Evolutionary conservation across 164 flowering plant genomes (phyloP).

Genomic region (Umbellularia californica): DNA sequence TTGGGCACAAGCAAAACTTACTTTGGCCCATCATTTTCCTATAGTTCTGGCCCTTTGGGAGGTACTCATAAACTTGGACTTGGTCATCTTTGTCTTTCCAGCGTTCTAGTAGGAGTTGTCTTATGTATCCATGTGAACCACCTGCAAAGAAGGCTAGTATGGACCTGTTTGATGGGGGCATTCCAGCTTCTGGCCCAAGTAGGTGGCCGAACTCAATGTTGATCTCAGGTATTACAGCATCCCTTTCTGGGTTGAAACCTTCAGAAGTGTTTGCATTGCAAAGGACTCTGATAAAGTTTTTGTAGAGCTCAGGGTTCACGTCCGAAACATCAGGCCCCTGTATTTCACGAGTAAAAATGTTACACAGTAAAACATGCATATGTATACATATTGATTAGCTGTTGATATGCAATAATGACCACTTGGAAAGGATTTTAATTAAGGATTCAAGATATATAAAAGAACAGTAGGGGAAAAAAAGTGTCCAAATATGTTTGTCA

Average conservation of each 20-base stretch:
- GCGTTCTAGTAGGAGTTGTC: neutral
- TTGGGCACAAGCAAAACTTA: constrained; percentile 13
- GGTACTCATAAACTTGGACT: constrained; percentile 2
- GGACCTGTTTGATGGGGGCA: neutral
- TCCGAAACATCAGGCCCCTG: constrained; percentile 18
- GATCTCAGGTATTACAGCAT: constrained; percentile 21
- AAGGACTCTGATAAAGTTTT: constrained; percentile 30
- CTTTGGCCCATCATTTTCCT: neutral
- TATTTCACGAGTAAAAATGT: neutral
- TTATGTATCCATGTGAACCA: neutral
- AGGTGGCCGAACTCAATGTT: neutral
- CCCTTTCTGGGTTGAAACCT: constrained; percentile 20
- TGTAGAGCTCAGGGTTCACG: constrained; percentile 28
- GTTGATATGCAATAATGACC: too few relatives aligned
- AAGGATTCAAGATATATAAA: neutral
- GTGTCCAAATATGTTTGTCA: neutral
- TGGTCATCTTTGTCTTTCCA: constrained; percentile 4
- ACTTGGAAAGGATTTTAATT: neutral
- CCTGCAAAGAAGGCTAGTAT: constrained; percentile 7
- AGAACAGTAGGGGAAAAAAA: too few relatives aligned
- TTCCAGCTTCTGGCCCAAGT: neutral
- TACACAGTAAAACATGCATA: neutral
- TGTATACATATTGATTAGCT: neutral
- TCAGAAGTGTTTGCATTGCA: constrained; percentile 28
- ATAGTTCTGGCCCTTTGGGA: constrained; percentile 2